phyloP scores from a whole-genome alignment of 441 rosid species.

The Rhodomyrtus psidioides region DNA sequence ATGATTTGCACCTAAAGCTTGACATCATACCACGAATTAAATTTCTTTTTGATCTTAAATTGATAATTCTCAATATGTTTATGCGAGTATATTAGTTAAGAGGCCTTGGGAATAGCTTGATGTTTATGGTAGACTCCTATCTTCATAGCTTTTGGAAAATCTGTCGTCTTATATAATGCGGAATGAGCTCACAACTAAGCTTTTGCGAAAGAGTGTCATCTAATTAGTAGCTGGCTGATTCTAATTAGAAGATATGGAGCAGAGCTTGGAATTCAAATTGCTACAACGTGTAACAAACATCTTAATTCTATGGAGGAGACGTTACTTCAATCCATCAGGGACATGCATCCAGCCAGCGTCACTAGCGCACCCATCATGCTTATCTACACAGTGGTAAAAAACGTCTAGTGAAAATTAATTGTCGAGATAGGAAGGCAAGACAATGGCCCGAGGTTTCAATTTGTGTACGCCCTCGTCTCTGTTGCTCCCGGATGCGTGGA shows the following conservation, averaged over 20 bases:
- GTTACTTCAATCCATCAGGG: neutral
- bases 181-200: neutral
- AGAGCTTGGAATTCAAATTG: neutral
- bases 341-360: neutral
- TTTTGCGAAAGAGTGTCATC: neutral
- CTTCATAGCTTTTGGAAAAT: neutral
- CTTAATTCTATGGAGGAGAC: neutral
- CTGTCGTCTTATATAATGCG: rapidly evolving
- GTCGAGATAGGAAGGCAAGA: neutral
- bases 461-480: rapidly evolving
- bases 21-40: neutral
- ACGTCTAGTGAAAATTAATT: neutral
- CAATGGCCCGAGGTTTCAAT: rapidly evolving
- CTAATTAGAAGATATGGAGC: neutral
- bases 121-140: neutral
- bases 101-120: neutral
- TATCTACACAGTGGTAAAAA: neutral
- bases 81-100: neutral
- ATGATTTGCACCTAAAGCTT: too few relatives aligned
- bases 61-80: neutral
- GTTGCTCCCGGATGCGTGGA: neutral
- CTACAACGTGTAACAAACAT: neutral
- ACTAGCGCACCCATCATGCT: neutral
- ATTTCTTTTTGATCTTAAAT: neutral
- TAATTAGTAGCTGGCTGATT: neutral